Conservation (phyloP, 106 monocot genomes). For the Posidonia australis region DNA sequence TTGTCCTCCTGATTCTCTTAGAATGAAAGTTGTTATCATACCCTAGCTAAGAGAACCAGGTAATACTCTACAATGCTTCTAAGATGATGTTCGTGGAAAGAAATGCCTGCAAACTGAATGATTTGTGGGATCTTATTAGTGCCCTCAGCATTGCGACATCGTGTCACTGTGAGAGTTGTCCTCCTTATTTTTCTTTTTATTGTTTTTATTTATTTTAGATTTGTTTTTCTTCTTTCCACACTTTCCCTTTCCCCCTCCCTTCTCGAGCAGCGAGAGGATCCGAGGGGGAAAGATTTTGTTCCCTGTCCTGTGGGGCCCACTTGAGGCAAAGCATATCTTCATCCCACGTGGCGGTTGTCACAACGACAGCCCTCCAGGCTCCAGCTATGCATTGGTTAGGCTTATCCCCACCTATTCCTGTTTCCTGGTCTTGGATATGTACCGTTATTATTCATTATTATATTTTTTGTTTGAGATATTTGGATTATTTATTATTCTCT, state of each 20-base stretch:
- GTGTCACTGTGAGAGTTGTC: no score
- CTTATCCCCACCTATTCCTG: not conserved
- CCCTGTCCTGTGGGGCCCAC: not conserved
- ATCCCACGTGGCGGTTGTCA: not conserved
- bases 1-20: no score
- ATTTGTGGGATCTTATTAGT: no score
- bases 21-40: no score
- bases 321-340: not conserved
- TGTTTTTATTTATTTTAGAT: not conserved
- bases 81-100: no score
- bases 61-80: no score
- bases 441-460: not conserved
- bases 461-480: not conserved
- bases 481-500: no score
- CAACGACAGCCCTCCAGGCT: not conserved
- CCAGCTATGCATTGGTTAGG: not conserved
- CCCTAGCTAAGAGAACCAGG: no score
- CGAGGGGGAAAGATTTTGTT: not conserved
- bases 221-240: not conserved
- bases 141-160: no score
- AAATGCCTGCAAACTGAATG: no score
- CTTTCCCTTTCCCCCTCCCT: not conserved
- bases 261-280: conserved; percentile 1
- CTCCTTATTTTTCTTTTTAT: not conserved
- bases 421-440: not conserved